Base-by-base conservation (phyloP, 1,284 basidiomycete species). In the Moniliella sp. region DNA sequence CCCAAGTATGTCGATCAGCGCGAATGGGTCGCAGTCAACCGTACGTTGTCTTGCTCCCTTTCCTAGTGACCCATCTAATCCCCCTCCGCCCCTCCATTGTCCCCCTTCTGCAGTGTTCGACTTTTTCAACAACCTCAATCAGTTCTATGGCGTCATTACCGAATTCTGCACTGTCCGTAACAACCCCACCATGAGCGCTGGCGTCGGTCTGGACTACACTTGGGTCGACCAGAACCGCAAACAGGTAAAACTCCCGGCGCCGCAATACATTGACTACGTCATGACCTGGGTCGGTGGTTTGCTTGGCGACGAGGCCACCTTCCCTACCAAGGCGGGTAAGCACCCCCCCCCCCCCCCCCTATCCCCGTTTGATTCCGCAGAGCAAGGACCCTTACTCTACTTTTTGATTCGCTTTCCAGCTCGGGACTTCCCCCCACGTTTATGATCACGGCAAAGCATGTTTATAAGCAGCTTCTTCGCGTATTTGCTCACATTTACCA, bases 401-500 rank as follows among this genome's bases (percentile, higher is more conserved):
- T n/a, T n/a, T n/a, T n/a, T 19, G n/a, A 15, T 18, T 13, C 16
- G 14, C 11, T 19, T 12, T 14, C 5, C 50, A 81, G 79, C 78
- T n/a, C 76, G 78, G 31, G 80, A 88, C 37, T 97, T 97, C 61
- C 76, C 81, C 72, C 71, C 30, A 72, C 71, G 11, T 97, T 97
- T 65, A 78, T 83, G 1, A 75, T 78, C 8, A 88, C 82, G 4
- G 77, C 86, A 48, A 86, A 91, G 59, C 84, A 93, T 64, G 76
- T 94, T 48, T 97, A 94, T 65, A 78, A 83, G 31, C 88, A 94
- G 56, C 76, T 97, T 18, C 73, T 97, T 35, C 76, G 88, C 29
- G 82, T 97, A 30, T 94, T 94, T 62, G 86, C 88, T 1, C 88
- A 97, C 64, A 75, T 97, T 54, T 97, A 94, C 64, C 78, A 94